Percentiles rank a stretch among this genome's conserved stretches.
These are phyloP conservation scores for Carex kokanica DNA, from an alignment of 176 grass and related monocot species.

Conservation along the genomic window DNA sequence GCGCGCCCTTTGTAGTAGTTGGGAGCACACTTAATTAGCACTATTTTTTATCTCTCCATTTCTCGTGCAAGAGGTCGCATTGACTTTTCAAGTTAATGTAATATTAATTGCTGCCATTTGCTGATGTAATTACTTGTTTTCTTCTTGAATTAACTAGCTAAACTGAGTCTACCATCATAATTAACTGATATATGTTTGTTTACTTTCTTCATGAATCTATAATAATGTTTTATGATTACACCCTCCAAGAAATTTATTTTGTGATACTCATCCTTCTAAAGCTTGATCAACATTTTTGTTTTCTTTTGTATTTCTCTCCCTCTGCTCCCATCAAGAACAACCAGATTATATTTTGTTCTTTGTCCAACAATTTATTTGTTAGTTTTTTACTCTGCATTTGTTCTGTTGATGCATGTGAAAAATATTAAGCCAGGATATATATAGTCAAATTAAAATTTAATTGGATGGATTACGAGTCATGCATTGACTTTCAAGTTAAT, in stretches of 20 bases:
- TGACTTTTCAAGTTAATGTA: background rate
- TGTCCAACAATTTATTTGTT: background rate
- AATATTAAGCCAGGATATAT: background rate
- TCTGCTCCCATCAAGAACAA: background rate
- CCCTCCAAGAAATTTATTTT: background rate
- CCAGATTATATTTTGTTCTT: background rate
- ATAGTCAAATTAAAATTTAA: too few relatives aligned
- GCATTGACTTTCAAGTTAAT: too few relatives aligned
- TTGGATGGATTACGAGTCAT: too few relatives aligned
- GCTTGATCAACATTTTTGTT: background rate
- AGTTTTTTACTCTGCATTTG: background rate
- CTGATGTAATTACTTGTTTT: background rate
- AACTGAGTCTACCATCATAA: background rate
- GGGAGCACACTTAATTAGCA: background rate
- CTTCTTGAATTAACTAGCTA: background rate
- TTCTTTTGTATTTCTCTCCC: background rate
- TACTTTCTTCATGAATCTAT: background rate
- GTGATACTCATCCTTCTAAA: background rate
- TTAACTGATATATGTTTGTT: background rate
- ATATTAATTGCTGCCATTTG: background rate
- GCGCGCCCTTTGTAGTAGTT: background rate
- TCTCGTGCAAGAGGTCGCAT: background rate
- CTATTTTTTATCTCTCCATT: background rate
- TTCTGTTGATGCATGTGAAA: background rate
- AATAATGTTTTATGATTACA: background rate